A percentile compares a stretch with the other conserved stretches of the same genome.
These are phyloP conservation scores for Kuraishia hungarica DNA, from an alignment of 805 yeast genomes.

Conservation along the genomic window DNA sequence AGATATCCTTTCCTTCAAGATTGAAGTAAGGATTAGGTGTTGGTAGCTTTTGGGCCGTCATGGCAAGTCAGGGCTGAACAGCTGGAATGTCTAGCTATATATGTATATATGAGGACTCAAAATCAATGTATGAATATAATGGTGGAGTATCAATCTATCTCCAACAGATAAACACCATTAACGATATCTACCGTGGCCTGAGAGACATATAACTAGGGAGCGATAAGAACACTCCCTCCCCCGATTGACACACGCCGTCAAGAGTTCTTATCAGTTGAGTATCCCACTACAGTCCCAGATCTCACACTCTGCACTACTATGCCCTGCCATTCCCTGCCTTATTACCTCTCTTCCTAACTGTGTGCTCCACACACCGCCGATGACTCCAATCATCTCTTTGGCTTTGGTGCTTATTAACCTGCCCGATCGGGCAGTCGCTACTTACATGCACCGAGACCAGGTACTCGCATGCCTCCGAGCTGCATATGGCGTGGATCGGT, in stretches of 20 bases:
- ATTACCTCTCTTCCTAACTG: no score
- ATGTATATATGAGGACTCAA: no score
- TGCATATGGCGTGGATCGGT: neutral
- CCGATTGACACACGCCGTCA: no score
- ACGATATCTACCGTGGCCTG: no score
- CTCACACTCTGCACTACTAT: no score
- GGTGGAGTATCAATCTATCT: no score
- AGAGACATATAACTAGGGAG: no score
- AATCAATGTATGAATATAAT: no score
- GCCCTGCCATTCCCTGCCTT: neutral
- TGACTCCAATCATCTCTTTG: neutral
- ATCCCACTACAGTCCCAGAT: neutral
- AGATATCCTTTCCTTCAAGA: conserved; percentile 79
- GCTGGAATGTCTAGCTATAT: no score
- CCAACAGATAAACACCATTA: no score
- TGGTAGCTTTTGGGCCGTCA: neutral
- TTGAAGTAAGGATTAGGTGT: conserved; percentile 61
- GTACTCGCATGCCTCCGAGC: neutral
- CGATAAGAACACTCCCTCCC: no score
- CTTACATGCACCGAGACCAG: neutral
- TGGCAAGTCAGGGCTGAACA: no score
- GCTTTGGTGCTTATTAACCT: neutral
- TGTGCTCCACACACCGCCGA: neutral
- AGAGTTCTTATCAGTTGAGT: neutral
- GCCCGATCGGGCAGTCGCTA: neutral